Evolutionary conservation across 2,329 filamentous ascomycete species (phyloP), one percentile per base, ranked within the genome.

Genomic region (Ophidiomyces ophidiicola): DNA sequence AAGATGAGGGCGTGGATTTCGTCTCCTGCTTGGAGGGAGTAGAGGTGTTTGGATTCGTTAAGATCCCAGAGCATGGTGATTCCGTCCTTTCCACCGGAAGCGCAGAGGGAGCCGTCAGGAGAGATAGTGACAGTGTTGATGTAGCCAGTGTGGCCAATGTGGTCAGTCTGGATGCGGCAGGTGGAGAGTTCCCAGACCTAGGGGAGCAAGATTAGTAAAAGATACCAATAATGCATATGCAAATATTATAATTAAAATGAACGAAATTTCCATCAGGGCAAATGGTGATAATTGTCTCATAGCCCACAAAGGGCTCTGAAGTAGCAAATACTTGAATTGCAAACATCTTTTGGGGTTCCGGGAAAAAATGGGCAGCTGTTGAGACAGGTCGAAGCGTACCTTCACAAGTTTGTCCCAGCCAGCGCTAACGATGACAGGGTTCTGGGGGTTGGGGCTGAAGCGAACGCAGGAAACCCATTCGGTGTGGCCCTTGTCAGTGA

Each of bases 61-160:
- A 98, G 80, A 68, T 96, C 90, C 90, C 90, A 98, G 59, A 98
- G 85, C 90, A 96, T 98, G 67, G 90, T 96, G 67, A 88, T 96
- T 68, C 90, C 90, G 71, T 98, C 90, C 81, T 98, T 96, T 67
- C 90, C 90, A 69, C 90, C 90, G 53, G 90, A 96, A 50, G 90
- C 90, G 75, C 90, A 96, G 61, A 98, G 87, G 47, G 90, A 96
- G 62, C 90, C 90, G 68, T 96, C 90, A 62, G 90, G 90, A 57
- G 90, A 96, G 79, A 98, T 96, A 71, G 90, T 98, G 69, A 98
- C 90, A 64, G 90, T 94, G 82, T 98, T 98, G 78, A 69, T 96
- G 80, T 96, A 96, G 63, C 90, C 90, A 57, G 86, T 88, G 81
- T 98, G 90, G 68, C 90, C 90, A 59, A 94, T 94, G 81, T 98